Conservation (phyloP, 1,139 yeast genomes). For the Wickerhamiella pararugosa region DNA sequence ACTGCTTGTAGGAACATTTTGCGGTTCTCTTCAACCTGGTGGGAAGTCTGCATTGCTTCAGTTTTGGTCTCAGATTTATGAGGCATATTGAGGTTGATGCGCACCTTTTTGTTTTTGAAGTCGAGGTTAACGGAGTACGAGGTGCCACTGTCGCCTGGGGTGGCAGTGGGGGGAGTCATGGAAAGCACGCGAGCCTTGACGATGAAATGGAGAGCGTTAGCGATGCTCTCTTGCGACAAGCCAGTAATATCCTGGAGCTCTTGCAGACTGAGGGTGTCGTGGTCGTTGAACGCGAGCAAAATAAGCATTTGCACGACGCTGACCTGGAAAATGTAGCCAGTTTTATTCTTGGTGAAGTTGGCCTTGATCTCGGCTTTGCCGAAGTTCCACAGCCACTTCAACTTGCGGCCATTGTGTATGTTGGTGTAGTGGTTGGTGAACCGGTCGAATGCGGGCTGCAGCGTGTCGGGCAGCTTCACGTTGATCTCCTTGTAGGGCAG, state of each 20-base stretch:
- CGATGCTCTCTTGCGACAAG: slow-evolving; percentile 48
- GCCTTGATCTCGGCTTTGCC: slow-evolving; percentile 89
- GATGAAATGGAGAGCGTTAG: slow-evolving; percentile 63
- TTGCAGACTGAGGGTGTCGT: slow-evolving; percentile 41
- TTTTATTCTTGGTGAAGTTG: slow-evolving; percentile 52
- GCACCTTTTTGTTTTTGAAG: slow-evolving; percentile 70
- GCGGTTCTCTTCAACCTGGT: slow-evolving; percentile 77
- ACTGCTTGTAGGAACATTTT: slow-evolving; percentile 81
- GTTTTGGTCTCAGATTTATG: slow-evolving; percentile 62
- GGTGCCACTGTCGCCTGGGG: slow-evolving; percentile 32
- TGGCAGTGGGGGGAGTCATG: slow-evolving; percentile 32
- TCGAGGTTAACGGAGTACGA: slow-evolving; percentile 59
- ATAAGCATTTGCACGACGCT: slow-evolving; percentile 81
- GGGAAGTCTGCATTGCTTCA: slow-evolving; percentile 70
- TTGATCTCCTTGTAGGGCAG: slow-evolving; percentile 35
- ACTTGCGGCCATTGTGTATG: slow-evolving; percentile 75
- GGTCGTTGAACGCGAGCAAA: slow-evolving; percentile 60
- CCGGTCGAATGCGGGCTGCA: slow-evolving; percentile 48
- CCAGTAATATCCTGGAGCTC: slow-evolving; percentile 57
- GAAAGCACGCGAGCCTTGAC: slow-evolving; percentile 62
- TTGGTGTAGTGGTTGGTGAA: slow-evolving; percentile 54
- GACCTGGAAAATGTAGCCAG: slow-evolving; percentile 71
- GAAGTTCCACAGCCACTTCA: slow-evolving; percentile 93
- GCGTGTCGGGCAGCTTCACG: slow-evolving; percentile 47
- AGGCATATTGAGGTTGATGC: slow-evolving; percentile 73